These are phyloP conservation scores for Pisolithus tinctorius DNA, from an alignment of 768 basidiomycete genomes.

Conservation along the genomic window DNA sequence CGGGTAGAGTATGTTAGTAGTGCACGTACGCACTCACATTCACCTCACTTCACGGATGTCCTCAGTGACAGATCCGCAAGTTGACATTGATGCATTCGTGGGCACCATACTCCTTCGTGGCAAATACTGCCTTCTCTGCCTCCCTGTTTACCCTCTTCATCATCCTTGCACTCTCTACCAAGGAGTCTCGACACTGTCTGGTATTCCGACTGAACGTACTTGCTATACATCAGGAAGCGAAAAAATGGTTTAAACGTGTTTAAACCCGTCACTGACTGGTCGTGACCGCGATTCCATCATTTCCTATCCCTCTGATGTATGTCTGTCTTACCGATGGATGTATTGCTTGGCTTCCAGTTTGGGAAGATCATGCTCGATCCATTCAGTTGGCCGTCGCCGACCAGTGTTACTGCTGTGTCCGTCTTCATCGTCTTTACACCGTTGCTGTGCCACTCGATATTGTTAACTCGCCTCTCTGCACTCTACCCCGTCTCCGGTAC, in stretches of 20 bases:
- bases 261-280: too few species aligned
- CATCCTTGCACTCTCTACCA: constrained; percentile 26
- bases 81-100: constrained; percentile 1
- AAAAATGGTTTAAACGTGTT: too few species aligned
- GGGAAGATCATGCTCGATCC: constrained; percentile 8
- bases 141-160: constrained; percentile 28
- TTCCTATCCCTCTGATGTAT: too few species aligned
- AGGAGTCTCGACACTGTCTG: constrained; percentile 17
- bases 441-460: constrained; percentile 30
- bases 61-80: not conserved
- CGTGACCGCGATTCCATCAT: too few species aligned
- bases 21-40: not conserved
- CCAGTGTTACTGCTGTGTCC: constrained; percentile 13
- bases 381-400: constrained; percentile 5
- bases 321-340: constrained; percentile 19
- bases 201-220: constrained; percentile 30
- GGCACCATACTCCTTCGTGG: constrained; percentile 18
- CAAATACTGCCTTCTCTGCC: constrained; percentile 22
- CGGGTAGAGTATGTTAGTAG: not conserved
- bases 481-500: constrained; percentile 25
- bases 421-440: constrained; percentile 23
- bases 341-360: constrained; percentile 11
- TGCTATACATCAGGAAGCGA: too few species aligned
- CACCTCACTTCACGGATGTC: not conserved
- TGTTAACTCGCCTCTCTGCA: constrained; percentile 29